A percentile compares a stretch with the other conserved stretches of the same genome.
Conservation (phyloP, 75 land plant species). For the Pinus tabuliformis region DNA sequence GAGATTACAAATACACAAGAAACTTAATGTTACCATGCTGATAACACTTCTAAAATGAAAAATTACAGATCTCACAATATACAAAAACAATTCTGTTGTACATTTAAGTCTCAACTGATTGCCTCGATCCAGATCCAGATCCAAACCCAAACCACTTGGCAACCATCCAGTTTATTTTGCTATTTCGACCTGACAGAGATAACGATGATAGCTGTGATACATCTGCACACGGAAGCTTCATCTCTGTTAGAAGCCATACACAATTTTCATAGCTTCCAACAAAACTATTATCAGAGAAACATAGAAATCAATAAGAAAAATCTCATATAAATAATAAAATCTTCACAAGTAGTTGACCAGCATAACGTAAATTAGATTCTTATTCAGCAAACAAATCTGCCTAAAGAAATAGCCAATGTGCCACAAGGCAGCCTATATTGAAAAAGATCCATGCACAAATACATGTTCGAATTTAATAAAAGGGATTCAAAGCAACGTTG, state of each 20-base stretch:
- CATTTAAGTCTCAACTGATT: slow-evolving; percentile 1
- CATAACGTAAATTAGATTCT: neutral
- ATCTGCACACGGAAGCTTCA: neutral
- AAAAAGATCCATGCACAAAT: neutral
- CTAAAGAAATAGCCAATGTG: neutral
- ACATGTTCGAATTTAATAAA: neutral
- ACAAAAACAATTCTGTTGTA: neutral
- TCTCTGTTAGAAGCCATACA: neutral
- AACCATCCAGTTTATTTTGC: slow-evolving; percentile 5
- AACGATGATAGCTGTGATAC: too few relatives aligned
- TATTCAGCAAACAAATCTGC: neutral
- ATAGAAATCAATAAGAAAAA: neutral
- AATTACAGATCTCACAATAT: neutral
- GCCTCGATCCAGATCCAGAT: slow-evolving; percentile 4
- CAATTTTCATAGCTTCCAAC: neutral
- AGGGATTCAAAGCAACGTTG: neutral
- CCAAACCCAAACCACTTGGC: slow-evolving; percentile 6
- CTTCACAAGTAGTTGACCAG: neutral
- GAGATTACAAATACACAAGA: too few relatives aligned
- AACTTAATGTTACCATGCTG: neutral
- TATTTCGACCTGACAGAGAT: neutral
- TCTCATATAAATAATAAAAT: neutral
- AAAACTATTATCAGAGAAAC: neutral
- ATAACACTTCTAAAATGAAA: neutral
- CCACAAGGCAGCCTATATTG: neutral